Base-by-base conservation (phyloP, 225 moss, liverwort and hornwort species). In the Straminergon stramineum region DNA sequence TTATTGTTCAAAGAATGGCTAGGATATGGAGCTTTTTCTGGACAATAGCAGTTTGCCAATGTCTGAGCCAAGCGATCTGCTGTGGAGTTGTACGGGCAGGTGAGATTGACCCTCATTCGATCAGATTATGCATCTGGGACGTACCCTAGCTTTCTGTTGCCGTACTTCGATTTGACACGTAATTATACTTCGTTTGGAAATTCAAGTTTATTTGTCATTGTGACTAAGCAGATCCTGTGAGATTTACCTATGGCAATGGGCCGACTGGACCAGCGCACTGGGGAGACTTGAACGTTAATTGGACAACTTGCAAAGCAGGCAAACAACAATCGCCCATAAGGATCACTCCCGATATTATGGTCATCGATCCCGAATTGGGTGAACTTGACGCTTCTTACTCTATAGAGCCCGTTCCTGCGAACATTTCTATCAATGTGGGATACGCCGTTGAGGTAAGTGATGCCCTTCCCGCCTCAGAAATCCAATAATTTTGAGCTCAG, bases 281-380 rank as follows among this genome's bases (percentile, higher is more conserved):
- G 93, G 92, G 90, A 22, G 91, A 93, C n/a, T 80, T 92, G 77
- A 89, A 73, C 66, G 39, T 63, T 3, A 89, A 81, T 22, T 94
- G 94, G 94, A 83, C 79, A 34, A 87, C 56, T 21, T 94, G 92
- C 88, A 94, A 89, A 88, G 88, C 83, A 31, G 90, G 93, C 18
- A 85, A 39, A 4, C 55, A 80, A 10, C 95, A 95, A 34, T 93
- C 95, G 15, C 93, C 95, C 9, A 83, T 95, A 5, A 55, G 43
- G 35, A 92, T 95, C 75, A 92, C 90, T 57, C 91, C 92, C 51
- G 30, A 81, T 15, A 89, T 90, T 39, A 90, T 91, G 84, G 67
- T 87, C 53, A 65, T 41, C 2, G 89, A 88, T 32, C 48, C 85
- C 20, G 35, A 62, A 65, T 84, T 95, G 80, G 90, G 90, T 11